Conservation (phyloP, 306 rosid genomes). For the Arachis hypogaea region DNA sequence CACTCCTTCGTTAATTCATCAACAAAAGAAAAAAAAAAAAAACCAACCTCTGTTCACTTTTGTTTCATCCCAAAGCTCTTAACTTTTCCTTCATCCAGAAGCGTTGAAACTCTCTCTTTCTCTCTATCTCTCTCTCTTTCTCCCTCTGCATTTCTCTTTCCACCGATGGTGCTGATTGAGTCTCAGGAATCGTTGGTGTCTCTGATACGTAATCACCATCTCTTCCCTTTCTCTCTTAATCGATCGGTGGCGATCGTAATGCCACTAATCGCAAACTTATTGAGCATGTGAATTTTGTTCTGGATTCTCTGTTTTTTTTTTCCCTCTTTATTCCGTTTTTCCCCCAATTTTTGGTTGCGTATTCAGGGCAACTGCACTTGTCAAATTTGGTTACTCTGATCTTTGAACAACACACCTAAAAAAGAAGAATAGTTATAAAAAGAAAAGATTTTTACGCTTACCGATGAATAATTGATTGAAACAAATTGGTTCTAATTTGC, state of each 20-base stretch:
- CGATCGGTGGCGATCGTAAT: constrained; percentile 69
- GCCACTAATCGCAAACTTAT: constrained; percentile 54
- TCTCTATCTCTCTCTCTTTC: neutral
- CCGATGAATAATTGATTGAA: constrained; percentile 32
- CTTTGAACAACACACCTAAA: constrained; percentile 41
- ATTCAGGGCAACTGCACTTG: constrained; percentile 47
- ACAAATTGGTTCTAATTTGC: constrained; percentile 31
- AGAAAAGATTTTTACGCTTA: constrained; percentile 15
- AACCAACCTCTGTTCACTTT: constrained; percentile 42
- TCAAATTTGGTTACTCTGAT: constrained; percentile 45
- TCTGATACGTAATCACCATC: constrained; percentile 67
- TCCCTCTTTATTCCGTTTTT: neutral
- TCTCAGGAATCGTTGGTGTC: constrained; percentile 55
- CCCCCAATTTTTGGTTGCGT: constrained; percentile 42
- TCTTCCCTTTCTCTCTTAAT: constrained; percentile 37
- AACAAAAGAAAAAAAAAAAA: constrained; percentile 22
- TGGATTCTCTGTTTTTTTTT: constrained; percentile 30
- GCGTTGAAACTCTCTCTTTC: constrained; percentile 29
- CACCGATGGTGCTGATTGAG: constrained; percentile 58
- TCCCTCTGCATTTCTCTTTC: constrained; percentile 42
- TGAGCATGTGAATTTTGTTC: constrained; percentile 44
- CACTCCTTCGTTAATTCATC: constrained; percentile 51
- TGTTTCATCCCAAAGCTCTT: constrained; percentile 51
- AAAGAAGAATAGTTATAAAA: neutral
- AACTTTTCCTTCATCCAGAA: constrained; percentile 32